Percentiles rank a stretch among this genome's conserved stretches.
Evolutionary conservation across 108 stramenopile genomes (phyloP).

Genomic region (Nitzschia sp.): DNA sequence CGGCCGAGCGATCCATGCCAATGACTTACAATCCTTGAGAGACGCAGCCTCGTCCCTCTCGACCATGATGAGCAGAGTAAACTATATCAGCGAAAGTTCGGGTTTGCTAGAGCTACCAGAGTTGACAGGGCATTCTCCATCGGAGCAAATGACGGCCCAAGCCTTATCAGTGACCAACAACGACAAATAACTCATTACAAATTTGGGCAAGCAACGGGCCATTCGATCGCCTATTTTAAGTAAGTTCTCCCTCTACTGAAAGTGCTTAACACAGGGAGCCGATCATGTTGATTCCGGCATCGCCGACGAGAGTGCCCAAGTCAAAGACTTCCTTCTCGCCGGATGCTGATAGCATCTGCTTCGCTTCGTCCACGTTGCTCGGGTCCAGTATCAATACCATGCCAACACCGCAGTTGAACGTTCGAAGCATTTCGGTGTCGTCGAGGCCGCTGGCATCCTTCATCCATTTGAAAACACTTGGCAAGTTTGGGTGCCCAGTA

Average conservation of each 20-base stretch:
- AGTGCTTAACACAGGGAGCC: slow-evolving; percentile 9
- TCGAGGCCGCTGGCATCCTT: slow-evolving; percentile 84
- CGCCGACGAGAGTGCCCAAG: slow-evolving; percentile 60
- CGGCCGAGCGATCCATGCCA: background rate
- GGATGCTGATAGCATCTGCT: slow-evolving; percentile 56
- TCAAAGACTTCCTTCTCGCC: slow-evolving; percentile 82
- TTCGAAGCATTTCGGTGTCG: slow-evolving; percentile 92
- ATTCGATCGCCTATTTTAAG: no score
- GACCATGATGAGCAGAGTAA: background rate
- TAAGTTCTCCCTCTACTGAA: no score
- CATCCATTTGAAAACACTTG: slow-evolving; percentile 95
- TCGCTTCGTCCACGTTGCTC: slow-evolving; percentile 69
- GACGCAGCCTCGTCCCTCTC: background rate
- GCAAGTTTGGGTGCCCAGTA: slow-evolving; percentile 80
- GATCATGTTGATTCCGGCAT: slow-evolving; percentile 20
- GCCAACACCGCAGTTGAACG: slow-evolving; percentile 98
- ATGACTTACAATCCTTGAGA: background rate
- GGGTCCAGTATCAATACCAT: slow-evolving; percentile 92
- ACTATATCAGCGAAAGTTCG: background rate
- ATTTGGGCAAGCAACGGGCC: no score
- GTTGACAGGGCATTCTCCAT: no score
- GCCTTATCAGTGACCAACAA: no score
- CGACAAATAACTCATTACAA: no score
- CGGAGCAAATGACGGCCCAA: no score
- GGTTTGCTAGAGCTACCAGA: no score